Evolutionary conservation across 2,329 filamentous ascomycete species (phyloP).

Genomic region (Xylaria sp.): DNA sequence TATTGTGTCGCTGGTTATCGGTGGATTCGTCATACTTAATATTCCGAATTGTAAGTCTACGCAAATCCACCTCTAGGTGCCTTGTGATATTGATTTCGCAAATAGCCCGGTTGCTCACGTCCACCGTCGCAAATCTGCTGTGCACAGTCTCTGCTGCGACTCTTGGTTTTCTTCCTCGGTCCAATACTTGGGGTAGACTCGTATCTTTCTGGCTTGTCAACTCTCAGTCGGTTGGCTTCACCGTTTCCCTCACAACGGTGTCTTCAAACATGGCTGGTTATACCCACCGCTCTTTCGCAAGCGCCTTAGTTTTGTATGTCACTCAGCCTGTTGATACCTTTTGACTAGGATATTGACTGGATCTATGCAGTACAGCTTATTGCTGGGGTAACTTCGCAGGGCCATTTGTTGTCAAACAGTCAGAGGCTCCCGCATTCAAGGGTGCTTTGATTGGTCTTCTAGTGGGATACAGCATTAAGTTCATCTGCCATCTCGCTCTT

Average conservation of each 20-base stretch:
- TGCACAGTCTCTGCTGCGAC: conserved; percentile 51
- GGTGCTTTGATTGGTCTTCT: conserved; percentile 54
- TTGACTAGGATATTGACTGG: not conserved
- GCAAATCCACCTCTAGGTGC: not conserved
- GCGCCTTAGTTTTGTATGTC: conserved; percentile 50
- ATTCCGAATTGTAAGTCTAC: not conserved
- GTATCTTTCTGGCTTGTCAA: conserved; percentile 54
- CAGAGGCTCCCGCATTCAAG: conserved; percentile 50
- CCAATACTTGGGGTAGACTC: conserved; percentile 51
- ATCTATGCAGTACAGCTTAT: conserved; percentile 49
- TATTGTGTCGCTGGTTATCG: conserved; percentile 51
- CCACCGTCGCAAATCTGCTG: conserved; percentile 50
- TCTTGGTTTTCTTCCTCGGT: conserved; percentile 51
- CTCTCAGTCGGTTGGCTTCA: conserved; percentile 52
- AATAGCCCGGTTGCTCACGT: conserved; percentile 4
- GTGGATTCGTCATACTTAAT: conserved; percentile 44
- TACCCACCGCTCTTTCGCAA: conserved; percentile 51
- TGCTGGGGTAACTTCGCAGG: conserved; percentile 55
- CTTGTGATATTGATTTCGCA: not conserved
- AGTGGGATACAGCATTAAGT: conserved; percentile 52
- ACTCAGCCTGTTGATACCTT: not conserved
- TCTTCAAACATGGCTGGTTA: conserved; percentile 54
- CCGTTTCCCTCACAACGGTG: conserved; percentile 51
- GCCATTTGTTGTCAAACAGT: conserved; percentile 52
- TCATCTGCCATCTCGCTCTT: not conserved